A percentile compares a stretch with the other conserved stretches of the same genome.
These are phyloP conservation scores for Candida anglica DNA, from an alignment of 805 yeast genomes.

Conservation along the genomic window DNA sequence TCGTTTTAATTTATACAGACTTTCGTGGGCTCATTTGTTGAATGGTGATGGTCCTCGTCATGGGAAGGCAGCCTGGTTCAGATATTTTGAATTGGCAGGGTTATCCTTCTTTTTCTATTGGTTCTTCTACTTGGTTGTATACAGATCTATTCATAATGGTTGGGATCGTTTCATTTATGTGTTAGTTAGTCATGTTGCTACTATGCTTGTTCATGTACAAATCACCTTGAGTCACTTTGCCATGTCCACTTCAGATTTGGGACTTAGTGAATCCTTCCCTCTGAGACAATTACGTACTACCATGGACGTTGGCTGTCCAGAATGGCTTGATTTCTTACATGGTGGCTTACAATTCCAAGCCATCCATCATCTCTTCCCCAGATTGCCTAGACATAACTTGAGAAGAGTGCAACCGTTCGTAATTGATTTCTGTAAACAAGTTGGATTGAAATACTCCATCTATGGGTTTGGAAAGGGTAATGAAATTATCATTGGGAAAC, in stretches of 20 bases:
- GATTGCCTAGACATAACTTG: conserved; percentile 85
- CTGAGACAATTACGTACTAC: conserved; percentile 84
- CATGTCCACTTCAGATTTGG: conserved; percentile 87
- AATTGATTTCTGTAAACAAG: conserved; percentile 67
- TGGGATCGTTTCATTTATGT: conserved; percentile 56
- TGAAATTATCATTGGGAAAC: conserved; percentile 59
- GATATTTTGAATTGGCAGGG: conserved; percentile 75
- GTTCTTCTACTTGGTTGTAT: conserved; percentile 69
- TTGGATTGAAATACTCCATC: conserved; percentile 76
- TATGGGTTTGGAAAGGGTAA: conserved; percentile 84
- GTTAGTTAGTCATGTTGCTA: conserved; percentile 70
- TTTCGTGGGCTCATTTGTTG: conserved; percentile 75
- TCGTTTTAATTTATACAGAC: conserved; percentile 75
- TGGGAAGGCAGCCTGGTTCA: conserved; percentile 84
- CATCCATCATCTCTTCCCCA: conserved; percentile 83
- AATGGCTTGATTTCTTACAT: conserved; percentile 85
- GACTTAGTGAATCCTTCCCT: conserved; percentile 72
- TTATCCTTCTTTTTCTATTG: conserved; percentile 68
- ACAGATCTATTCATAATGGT: conserved; percentile 47
- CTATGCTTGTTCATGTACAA: conserved; percentile 93
- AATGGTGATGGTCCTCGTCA: conserved; percentile 73
- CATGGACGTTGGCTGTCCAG: conserved; percentile 93
- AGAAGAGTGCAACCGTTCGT: conserved; percentile 71
- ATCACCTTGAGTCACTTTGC: conserved; percentile 89
- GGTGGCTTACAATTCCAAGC: conserved; percentile 94